These are phyloP conservation scores for Curvularia spicifera DNA, from an alignment of 2,329 filamentous ascomycete genomes.

Conservation along the genomic window DNA sequence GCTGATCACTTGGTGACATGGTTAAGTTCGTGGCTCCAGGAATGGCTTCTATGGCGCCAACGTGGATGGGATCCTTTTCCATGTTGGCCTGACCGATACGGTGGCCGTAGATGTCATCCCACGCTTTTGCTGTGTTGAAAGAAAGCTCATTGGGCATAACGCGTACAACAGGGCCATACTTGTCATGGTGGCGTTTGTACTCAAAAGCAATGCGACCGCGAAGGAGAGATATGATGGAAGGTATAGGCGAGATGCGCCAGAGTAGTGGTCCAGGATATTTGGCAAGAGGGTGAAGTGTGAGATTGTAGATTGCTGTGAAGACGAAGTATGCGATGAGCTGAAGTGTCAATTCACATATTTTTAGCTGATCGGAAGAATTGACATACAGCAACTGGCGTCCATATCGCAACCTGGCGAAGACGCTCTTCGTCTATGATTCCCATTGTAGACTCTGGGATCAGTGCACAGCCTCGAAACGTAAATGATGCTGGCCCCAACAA, in stretches of 20 bases:
- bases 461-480: background rate
- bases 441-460: conserved; percentile 19
- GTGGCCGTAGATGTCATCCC: conserved; percentile 46
- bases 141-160: conserved; percentile 45
- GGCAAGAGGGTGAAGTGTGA: conserved; percentile 41
- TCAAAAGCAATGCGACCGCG: conserved; percentile 40
- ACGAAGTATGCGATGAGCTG: conserved; percentile 35
- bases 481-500: background rate
- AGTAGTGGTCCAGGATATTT: conserved; percentile 41
- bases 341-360: conserved; percentile 10
- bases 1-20: conserved; percentile 48
- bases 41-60: conserved; percentile 45
- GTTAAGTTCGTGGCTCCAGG: conserved; percentile 48
- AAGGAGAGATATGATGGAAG: conserved; percentile 36
- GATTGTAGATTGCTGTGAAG: conserved; percentile 31
- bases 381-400: conserved; percentile 35
- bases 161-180: conserved; percentile 46
- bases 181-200: conserved; percentile 40
- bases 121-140: conserved; percentile 43
- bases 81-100: conserved; percentile 42
- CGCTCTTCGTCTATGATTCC: conserved; percentile 37
- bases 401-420: conserved; percentile 31
- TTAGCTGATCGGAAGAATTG: background rate
- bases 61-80: conserved; percentile 46
- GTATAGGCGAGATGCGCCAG: conserved; percentile 39